These are phyloP conservation scores for Phaeosphaeria sp. DNA, from an alignment of 2,329 filamentous ascomycete genomes.

Conservation along the genomic window DNA sequence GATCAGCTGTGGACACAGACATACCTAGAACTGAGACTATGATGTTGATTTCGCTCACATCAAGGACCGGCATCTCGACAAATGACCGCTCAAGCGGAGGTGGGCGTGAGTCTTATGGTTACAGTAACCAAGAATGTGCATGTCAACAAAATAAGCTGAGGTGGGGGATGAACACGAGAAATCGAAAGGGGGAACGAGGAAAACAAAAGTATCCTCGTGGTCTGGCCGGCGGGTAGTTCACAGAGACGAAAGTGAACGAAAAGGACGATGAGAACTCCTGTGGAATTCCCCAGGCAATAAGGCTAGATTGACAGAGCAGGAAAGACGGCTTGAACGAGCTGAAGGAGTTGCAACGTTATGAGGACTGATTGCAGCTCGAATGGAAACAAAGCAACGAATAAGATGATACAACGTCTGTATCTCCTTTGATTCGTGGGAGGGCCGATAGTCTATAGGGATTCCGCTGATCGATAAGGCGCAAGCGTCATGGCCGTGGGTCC, in stretches of 20 bases:
- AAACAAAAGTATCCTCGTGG: slow-evolving; percentile 4
- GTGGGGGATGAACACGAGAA: too few relatives aligned
- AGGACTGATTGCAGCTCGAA: slow-evolving; percentile 1
- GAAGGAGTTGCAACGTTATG: background rate
- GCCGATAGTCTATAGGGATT: background rate
- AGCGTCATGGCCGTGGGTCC: slow-evolving; percentile 3
- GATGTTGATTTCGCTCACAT: slow-evolving; percentile 62
- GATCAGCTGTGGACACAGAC: slow-evolving; percentile 14
- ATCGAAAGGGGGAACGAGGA: background rate
- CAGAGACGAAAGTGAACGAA: background rate
- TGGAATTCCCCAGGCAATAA: background rate
- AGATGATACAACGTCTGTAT: slow-evolving; percentile 11
- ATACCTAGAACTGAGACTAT: slow-evolving; percentile 56
- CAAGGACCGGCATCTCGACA: slow-evolving; percentile 54
- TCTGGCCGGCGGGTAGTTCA: slow-evolving; percentile 11
- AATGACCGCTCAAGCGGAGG: background rate
- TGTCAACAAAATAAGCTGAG: too few relatives aligned
- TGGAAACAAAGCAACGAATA: slow-evolving; percentile 9
- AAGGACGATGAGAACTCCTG: background rate
- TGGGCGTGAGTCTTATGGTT: too few relatives aligned
- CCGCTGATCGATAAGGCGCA: slow-evolving; percentile 6
- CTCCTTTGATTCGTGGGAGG: slow-evolving; percentile 4
- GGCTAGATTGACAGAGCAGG: slow-evolving; percentile 1
- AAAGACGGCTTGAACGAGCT: background rate
- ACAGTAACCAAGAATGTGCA: too few relatives aligned